Evolutionary conservation across 768 basidiomycete species (phyloP).

Genomic region (Melanogaster broomeanus): DNA sequence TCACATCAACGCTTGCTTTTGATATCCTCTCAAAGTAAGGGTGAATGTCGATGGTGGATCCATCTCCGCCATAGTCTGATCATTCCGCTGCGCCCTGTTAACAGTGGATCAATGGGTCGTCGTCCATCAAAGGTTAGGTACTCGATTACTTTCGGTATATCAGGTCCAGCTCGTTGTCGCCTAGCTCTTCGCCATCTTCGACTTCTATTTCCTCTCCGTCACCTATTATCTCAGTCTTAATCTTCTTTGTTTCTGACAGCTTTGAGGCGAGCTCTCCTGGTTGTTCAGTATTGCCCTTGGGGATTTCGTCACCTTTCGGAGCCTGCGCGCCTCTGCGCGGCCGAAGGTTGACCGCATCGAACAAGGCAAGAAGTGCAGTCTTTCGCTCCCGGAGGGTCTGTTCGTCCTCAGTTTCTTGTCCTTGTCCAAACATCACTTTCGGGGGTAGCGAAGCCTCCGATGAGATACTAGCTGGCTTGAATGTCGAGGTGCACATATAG

Average conservation of each 20-base stretch:
- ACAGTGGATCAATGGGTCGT: slow-evolving; percentile 7
- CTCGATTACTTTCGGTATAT: slow-evolving; percentile 79
- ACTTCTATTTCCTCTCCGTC: slow-evolving; percentile 84
- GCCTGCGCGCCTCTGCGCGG: slow-evolving; percentile 53
- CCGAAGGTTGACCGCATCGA: slow-evolving; percentile 70
- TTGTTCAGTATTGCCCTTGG: slow-evolving; percentile 36
- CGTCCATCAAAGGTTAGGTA: not conserved
- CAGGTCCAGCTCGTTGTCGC: slow-evolving; percentile 74
- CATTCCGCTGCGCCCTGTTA: slow-evolving; percentile 79
- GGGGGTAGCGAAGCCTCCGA: slow-evolving; percentile 28
- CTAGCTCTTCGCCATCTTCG: slow-evolving; percentile 80
- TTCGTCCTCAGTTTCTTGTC: slow-evolving; percentile 79
- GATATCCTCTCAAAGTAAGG: slow-evolving; percentile 79
- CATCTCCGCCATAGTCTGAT: slow-evolving; percentile 75
- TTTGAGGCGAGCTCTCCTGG: slow-evolving; percentile 41
- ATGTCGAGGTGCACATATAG: slow-evolving; percentile 70
- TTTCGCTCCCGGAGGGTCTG: slow-evolving; percentile 81
- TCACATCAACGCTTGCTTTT: slow-evolving; percentile 87
- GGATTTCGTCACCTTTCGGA: slow-evolving; percentile 26
- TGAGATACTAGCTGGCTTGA: slow-evolving; percentile 46
- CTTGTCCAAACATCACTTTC: slow-evolving; percentile 63
- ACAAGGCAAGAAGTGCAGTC: slow-evolving; percentile 67
- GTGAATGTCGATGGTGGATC: slow-evolving; percentile 78
- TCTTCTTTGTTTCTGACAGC: slow-evolving; percentile 40
- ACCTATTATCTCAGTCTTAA: slow-evolving; percentile 67